Evolutionary conservation across 2,329 filamentous ascomycete species (phyloP).

Genomic region (Beauveria pseudobassiana): DNA sequence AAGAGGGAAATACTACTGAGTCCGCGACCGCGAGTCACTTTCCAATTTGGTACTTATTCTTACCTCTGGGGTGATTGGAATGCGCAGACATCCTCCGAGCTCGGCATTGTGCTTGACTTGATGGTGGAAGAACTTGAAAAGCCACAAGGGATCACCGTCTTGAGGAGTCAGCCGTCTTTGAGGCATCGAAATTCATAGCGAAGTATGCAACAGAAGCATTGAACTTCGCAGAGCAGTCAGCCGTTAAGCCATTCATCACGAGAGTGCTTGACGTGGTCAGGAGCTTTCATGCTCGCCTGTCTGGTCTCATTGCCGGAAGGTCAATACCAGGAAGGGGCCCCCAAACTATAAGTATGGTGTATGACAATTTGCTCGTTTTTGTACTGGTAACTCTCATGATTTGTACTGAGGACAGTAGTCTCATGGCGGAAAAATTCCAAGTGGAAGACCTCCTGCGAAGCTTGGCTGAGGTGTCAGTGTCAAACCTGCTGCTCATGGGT

Average conservation of each 20-base stretch:
- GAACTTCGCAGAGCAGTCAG: constrained; percentile 28
- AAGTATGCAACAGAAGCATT: constrained; percentile 39
- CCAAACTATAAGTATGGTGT: constrained; percentile 17
- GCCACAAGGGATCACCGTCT: not conserved
- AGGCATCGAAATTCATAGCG: constrained; percentile 38
- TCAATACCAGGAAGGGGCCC: constrained; percentile 10
- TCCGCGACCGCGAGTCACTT: constrained; percentile 28
- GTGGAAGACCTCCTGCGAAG: constrained; percentile 43
- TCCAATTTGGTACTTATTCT: constrained; percentile 39
- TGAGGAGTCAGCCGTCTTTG: constrained; percentile 19
- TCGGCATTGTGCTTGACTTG: constrained; percentile 55
- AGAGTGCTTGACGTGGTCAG: constrained; percentile 36
- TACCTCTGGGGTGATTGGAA: constrained; percentile 52
- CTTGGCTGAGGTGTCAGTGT: constrained; percentile 30
- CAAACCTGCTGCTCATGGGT: constrained; percentile 34
- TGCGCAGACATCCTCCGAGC: constrained; percentile 50
- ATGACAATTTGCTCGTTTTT: constrained; percentile 25
- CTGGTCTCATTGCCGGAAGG: not conserved
- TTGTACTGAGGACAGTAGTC: constrained; percentile 28
- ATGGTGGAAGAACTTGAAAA: constrained; percentile 39
- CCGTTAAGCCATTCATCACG: constrained; percentile 33
- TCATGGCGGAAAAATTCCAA: constrained; percentile 31
- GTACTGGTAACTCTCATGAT: constrained; percentile 33
- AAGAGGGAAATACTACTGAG: constrained; percentile 23
- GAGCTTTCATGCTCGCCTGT: constrained; percentile 31